Evolutionary conservation across 768 basidiomycete species (phyloP), one percentile per base, ranked within the genome.

Genomic region (Rhodotorula diobovata): DNA sequence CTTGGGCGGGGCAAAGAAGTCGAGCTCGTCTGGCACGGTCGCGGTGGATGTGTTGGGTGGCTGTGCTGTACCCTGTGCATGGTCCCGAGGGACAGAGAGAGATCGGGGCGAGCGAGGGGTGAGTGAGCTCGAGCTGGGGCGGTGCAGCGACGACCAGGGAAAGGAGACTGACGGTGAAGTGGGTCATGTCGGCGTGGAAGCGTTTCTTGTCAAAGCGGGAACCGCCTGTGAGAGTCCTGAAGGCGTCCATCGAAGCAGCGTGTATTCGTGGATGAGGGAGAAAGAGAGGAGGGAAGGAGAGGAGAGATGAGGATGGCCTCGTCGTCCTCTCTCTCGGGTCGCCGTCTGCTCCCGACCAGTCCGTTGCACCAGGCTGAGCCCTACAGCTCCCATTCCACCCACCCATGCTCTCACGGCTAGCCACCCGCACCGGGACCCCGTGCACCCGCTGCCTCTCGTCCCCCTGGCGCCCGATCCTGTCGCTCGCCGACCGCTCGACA

Each of bases 1-100:
- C n/a, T n/a, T n/a, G n/a, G n/a, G n/a, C n/a, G n/a, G n/a, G n/a
- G 91, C 92, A 82, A 97, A 98, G 80, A 95, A 94, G 80, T 98
- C 92, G 14, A 97, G 84, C 77, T 90, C 90, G 4, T 83, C 75
- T 3, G 90, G 93, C 56, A 93, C 84, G 67, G 85, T 66, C 25
- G 71, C 46, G 5, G 56, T 71, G 0, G 69, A 68, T 1, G 66
- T 46, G 10, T 54, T 45, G 0, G 70, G 60, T 1, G 5, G n/a
- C 34, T 61, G 50, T 54, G 67, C 66, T 25, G 21, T 28, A 28
- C 25, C 48, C 48, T 50, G 45, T n/a, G n/a, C n/a, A n/a, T n/a
- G n/a, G n/a, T n/a, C n/a, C n/a, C 30, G 54, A 46, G 45, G 37
- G 35, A 21, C 63, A 20, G 50, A 46, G 30, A 4, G 61, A 7